These are phyloP conservation scores for Datisca glomerata DNA, from an alignment of 306 rosid genomes.

Conservation along the genomic window DNA sequence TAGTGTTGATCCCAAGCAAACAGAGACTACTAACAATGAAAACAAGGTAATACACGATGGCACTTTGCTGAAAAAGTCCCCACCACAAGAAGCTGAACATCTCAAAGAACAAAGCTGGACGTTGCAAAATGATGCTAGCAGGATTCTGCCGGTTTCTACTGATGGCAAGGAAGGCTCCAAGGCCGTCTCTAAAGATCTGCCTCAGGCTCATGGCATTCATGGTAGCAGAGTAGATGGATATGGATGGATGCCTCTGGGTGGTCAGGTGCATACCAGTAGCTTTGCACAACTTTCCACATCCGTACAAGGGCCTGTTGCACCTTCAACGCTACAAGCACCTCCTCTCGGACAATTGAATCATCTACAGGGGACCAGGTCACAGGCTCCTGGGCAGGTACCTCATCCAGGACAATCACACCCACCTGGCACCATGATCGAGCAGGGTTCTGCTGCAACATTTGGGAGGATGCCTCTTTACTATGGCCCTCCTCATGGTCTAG, in stretches of 20 bases:
- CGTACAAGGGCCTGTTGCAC: constrained; percentile 26
- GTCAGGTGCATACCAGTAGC: constrained; percentile 22
- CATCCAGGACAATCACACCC: constrained; percentile 21
- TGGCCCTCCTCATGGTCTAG: constrained; percentile 38
- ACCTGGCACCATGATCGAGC: constrained; percentile 17
- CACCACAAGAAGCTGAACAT: constrained; percentile 21
- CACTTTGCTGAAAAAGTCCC: constrained; percentile 17
- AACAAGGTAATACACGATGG: constrained; percentile 37
- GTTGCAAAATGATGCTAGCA: constrained; percentile 26
- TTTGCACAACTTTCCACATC: constrained; percentile 24
- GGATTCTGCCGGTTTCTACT: constrained; percentile 20
- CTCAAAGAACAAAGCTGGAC: constrained; percentile 29
- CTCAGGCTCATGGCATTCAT: constrained; percentile 25
- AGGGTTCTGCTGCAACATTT: constrained; percentile 22
- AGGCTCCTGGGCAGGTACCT: constrained; percentile 25
- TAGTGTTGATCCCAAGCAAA: constrained; percentile 18
- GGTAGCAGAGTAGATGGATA: too few species aligned
- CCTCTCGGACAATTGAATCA: constrained; percentile 39
- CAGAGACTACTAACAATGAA: constrained; percentile 18
- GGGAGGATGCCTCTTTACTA: constrained; percentile 22
- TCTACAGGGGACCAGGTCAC: constrained; percentile 34
- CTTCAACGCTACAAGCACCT: constrained; percentile 25
- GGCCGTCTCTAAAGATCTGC: constrained; percentile 26
- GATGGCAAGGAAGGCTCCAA: constrained; percentile 21
- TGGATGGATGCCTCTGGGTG: constrained; percentile 5